Evolutionary conservation across 306 rosid genomes (phyloP), one percentile per base, ranked within the genome.

Genomic region (Cicer pinnatifidum): DNA sequence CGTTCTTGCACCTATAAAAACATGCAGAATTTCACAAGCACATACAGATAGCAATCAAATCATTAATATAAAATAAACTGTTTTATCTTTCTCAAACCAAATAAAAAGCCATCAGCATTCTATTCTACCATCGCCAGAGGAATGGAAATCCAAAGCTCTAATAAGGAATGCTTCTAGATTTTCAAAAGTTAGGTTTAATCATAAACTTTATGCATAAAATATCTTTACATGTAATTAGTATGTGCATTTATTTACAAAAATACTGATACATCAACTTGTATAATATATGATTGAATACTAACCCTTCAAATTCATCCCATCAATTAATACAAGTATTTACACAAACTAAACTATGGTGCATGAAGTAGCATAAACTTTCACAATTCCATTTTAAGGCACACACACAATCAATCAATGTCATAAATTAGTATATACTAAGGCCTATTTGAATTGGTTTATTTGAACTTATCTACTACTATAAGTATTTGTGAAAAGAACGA

Each of bases 1-100:
- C 9, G 45, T 37, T 47, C 58, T 75, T 57, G 66, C 68, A 93
- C 96, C 98, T 93, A 67, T 72, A 72, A 79, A 80, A 73, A 38
- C 46, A 81, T 51, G 15, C 68, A 67, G 47, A 53, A 33, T 39
- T 47, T 40, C 33, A 52, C 50, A 40, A 41, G 41, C 40, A 46
- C 52, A 45, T 13, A 38, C 52, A 56, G 1, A 48, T 12, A 0
- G 54, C n/a, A 58, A 71, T 12, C 41, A 11, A 54, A 59, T 19
- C 35, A 54, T 61, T n/a, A 72, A 37, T 65, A 19, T 38, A 64
- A 39, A 7, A 10, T 13, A 6, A 12, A 12, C 54, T 5, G 10
- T 1, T 28, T 13, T 11, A 12, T 52, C 45, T 80, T 48, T 3
- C 13, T 48, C 17, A 16, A 16, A 47, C 37, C n/a, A 72, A 13